Conservation (phyloP, 2,329 filamentous ascomycete species). For the Chalaropsis thielavioides region DNA sequence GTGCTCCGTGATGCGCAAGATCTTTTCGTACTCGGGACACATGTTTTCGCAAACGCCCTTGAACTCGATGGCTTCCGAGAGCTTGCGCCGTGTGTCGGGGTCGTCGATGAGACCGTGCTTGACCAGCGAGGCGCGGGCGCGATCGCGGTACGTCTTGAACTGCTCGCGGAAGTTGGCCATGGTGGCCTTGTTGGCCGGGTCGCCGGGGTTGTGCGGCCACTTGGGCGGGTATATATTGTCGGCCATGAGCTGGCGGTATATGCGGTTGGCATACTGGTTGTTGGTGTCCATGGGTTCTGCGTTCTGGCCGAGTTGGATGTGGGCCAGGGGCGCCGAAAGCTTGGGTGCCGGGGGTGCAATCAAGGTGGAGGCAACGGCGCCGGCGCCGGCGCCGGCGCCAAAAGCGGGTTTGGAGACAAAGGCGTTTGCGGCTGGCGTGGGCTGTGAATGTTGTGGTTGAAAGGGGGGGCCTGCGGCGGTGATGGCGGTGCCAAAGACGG, state of each 20-base stretch:
- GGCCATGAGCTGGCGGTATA: constrained; percentile 38
- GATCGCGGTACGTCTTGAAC: constrained; percentile 43
- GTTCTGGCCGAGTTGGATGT: constrained; percentile 10
- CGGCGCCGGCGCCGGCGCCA: background rate
- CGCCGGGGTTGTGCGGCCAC: constrained; percentile 42
- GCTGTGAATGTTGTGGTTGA: no score
- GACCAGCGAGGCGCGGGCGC: constrained; percentile 42
- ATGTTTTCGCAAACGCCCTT: constrained; percentile 55
- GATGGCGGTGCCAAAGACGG: background rate
- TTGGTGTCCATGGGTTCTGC: constrained; percentile 21
- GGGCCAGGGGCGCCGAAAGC: background rate
- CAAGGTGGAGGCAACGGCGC: background rate
- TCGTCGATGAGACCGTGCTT: constrained; percentile 49
- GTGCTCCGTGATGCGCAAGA: constrained; percentile 46
- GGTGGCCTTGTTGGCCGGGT: constrained; percentile 34
- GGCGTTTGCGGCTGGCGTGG: no score
- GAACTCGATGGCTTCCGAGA: constrained; percentile 51
- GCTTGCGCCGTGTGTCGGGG: constrained; percentile 45
- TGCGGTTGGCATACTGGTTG: constrained; percentile 34
- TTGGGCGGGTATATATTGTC: constrained; percentile 39
- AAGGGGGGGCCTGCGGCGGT: no score
- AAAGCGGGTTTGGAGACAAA: background rate
- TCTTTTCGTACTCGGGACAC: constrained; percentile 53
- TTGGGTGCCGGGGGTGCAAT: background rate
- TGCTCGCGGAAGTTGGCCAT: constrained; percentile 42